Percentiles rank a stretch among this genome's conserved stretches.
These are phyloP conservation scores for Pinguiococcus pyrenoidosus DNA, from an alignment of 108 stramenopile genomes.

Conservation along the genomic window DNA sequence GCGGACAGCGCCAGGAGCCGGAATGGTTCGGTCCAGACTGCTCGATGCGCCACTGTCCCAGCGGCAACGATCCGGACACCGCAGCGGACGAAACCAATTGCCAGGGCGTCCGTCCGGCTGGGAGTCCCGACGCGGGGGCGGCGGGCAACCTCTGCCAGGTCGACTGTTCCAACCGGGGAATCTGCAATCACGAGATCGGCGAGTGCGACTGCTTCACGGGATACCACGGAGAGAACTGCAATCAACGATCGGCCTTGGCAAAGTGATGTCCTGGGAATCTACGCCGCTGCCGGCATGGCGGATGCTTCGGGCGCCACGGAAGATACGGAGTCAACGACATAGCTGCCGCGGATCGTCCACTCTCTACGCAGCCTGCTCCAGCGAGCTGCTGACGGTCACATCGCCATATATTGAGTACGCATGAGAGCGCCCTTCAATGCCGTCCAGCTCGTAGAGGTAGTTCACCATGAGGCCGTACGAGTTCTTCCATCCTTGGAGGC, in stretches of 20 bases:
- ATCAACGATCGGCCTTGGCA: slow-evolving; percentile 3
- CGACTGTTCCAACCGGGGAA: slow-evolving; percentile 58
- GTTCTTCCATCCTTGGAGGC: slow-evolving; percentile 44
- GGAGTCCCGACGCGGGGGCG: neutral
- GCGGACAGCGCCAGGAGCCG: slow-evolving; percentile 31
- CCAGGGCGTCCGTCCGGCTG: slow-evolving; percentile 1
- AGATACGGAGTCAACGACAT: too few relatives aligned
- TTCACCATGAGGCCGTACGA: slow-evolving; percentile 72
- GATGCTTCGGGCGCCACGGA: too few relatives aligned
- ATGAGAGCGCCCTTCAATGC: too few relatives aligned
- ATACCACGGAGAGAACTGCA: slow-evolving; percentile 39
- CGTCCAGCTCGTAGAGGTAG: slow-evolving; percentile 54
- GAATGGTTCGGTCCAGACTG: slow-evolving; percentile 51
- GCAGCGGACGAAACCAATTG: slow-evolving; percentile 21
- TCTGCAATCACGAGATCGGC: slow-evolving; percentile 52
- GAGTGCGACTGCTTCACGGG: slow-evolving; percentile 57
- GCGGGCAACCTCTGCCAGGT: slow-evolving; percentile 46
- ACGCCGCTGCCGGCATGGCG: too few relatives aligned
- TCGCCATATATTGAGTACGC: too few relatives aligned
- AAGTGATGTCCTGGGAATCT: too few relatives aligned
- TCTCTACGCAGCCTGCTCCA: too few relatives aligned
- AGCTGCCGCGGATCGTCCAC: too few relatives aligned
- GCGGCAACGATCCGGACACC: slow-evolving; percentile 41
- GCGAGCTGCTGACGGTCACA: too few relatives aligned
- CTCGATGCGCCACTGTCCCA: slow-evolving; percentile 38